Base-by-base conservation (phyloP, 179 eudicot species). In the Carnegiea gigantea region DNA sequence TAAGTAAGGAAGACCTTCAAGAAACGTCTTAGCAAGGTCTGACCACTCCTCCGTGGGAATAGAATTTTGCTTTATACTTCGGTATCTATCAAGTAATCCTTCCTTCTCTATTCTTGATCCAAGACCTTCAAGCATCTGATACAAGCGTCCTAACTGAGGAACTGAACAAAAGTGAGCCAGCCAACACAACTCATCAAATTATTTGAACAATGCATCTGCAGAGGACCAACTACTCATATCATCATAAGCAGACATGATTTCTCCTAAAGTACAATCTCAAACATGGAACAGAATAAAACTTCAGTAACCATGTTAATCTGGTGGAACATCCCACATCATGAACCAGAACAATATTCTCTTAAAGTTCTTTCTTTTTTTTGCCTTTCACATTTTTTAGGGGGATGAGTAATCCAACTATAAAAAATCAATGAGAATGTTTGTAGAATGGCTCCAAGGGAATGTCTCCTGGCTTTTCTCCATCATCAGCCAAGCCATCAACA, bases 61-160 rank as follows among this genome's bases (percentile, higher is more conserved):
- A 60, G 90, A 84, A 83, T 87, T 90, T 76, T 82, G 68, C 84
- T 88, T 90, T 43, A 93, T 91, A 83, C 91, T 89, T 83, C 88
- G 85, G 82, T 90, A 95, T 87, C 80, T 94, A 59, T 92, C 92
- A 84, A 95, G 89, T 87, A 95, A 83, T 28, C 92, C 92, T 76
- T 92, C 99, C 77, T 89, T 94, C 83, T 95, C 99, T 82, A 92
- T 80, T 79, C 89, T 85, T 79, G 99, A 88, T 67, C 93, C 92
- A 79, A 92, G 97, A 86, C 98, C 93, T 83, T 92, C 98, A 85
- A 95, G 97, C 98, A 95, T 91, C 86, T 92, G 98, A 81, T 88
- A 95, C 85, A 95, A 85, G 77, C 93, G 97, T 72, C 90, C 99
- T 83, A 95, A 83, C 99, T 95, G 88, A 57, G 44, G 15, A 53